Evolutionary conservation across 2,329 filamentous ascomycete species (phyloP).

Genomic region (Fusarium albosuccineum): DNA sequence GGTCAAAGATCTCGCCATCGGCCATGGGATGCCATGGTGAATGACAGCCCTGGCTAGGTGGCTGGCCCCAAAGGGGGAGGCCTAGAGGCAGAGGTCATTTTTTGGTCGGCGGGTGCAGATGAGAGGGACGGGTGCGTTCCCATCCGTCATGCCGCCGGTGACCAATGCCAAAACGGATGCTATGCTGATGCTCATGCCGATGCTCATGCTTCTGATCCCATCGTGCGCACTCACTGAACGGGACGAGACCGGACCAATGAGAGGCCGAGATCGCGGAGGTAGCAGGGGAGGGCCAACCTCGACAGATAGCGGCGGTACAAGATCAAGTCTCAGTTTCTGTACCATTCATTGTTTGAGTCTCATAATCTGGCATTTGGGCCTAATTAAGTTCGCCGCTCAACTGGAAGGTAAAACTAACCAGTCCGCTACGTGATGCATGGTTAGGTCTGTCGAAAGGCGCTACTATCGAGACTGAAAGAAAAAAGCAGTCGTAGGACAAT

Average conservation of each 20-base stretch:
- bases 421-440: too few relatives aligned
- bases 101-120: slow-evolving; percentile 39
- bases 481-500: too few relatives aligned
- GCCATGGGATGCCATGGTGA: slow-evolving; percentile 36
- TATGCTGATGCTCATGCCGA: slow-evolving; percentile 11
- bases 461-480: too few relatives aligned
- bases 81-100: slow-evolving; percentile 36
- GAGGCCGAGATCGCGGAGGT: neutral
- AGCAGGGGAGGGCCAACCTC: too few relatives aligned
- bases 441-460: too few relatives aligned
- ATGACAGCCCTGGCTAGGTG: slow-evolving; percentile 40
- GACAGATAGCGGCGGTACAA: too few relatives aligned
- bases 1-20: slow-evolving; percentile 35
- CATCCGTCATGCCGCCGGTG: slow-evolving; percentile 37
- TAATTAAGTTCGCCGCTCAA: too few relatives aligned
- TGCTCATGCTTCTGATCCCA: slow-evolving; percentile 21
- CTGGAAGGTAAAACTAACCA: too few relatives aligned
- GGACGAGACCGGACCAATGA: slow-evolving; percentile 27
- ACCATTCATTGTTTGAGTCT: too few relatives aligned
- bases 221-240: slow-evolving; percentile 7
- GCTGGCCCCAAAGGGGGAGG: slow-evolving; percentile 43
- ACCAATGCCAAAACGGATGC: slow-evolving; percentile 27
- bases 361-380: too few relatives aligned
- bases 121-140: slow-evolving; percentile 39
- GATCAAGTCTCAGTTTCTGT: too few relatives aligned